Evolutionary conservation across 805 yeast genomes (phyloP), one percentile per base, ranked within the genome.

Genomic region (Saccharomyces kudriavzevii): DNA sequence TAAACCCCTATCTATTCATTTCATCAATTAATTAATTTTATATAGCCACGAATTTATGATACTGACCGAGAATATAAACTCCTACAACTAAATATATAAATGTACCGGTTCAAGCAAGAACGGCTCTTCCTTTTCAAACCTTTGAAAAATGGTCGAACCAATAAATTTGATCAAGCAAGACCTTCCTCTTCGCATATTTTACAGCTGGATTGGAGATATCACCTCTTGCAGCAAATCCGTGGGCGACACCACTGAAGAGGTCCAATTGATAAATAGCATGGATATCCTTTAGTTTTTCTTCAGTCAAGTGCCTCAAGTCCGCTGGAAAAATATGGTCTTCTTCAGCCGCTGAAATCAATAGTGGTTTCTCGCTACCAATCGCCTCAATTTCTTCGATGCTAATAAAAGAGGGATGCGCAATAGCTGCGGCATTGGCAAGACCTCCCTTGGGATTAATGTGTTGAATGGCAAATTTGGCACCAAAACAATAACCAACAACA

Each of bases 331-430:
- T 72, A 0, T 62, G 50, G 67, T 91, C 97, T 17, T 57, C 68
- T 72, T 87, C 89, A 49, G 96, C 95, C 52, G 87, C 87, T 22
- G 87, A 76, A 58, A 90, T 83, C 57, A 83, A 59, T 28, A 91
- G 47, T 22, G 96, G 96, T 56, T 70, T 72, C 58, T 76, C 80
- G 45, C 54, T 54, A 10, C 63, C 62, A 60, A 91, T 67, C 1
- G 73, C 78, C 51, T 75, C 79, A 49, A 89, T 76, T 63, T 87
- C 95, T 40, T 82, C 90, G 31, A 77, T 76, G 11, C 76, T 56
- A 14, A 87, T 83, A 56, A 85, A 77, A 2, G 95, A 85, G 5
- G 97, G 97, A 70, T 91, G 97, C 8, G 94, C 94, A 57, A 81
- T 70, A 14, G 92, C 95, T 62, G 80, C 89, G 17, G 77, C 86